Percentiles rank a stretch among this genome's conserved stretches.
These are phyloP conservation scores for Hanseniaspora thailandica DNA, from an alignment of 805 yeast species.

Conservation along the genomic window DNA sequence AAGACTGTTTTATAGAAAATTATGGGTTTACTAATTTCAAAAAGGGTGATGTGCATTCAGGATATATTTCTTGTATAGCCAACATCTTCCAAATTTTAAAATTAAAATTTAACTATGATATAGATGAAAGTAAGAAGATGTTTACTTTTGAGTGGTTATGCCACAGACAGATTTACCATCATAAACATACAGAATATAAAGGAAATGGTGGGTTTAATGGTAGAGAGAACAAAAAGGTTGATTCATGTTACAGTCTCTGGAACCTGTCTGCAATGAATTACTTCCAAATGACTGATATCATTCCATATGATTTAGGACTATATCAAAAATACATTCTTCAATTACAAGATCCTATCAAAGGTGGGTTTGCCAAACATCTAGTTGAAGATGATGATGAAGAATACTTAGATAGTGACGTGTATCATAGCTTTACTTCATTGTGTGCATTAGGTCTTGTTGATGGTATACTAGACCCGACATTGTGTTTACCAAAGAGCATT, in stretches of 20 bases:
- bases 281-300: slow-evolving; percentile 22
- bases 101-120: background rate
- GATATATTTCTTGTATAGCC: slow-evolving; percentile 11
- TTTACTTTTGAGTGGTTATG: slow-evolving; percentile 15
- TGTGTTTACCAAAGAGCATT: slow-evolving; percentile 23
- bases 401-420: slow-evolving; percentile 56
- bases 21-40: slow-evolving; percentile 5
- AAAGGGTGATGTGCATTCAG: slow-evolving; percentile 12
- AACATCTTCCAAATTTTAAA: slow-evolving; percentile 5
- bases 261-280: slow-evolving; percentile 46
- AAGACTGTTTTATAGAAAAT: background rate
- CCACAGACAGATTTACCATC: slow-evolving; percentile 16
- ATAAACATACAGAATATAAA: slow-evolving; percentile 32
- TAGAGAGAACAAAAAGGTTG: slow-evolving; percentile 69
- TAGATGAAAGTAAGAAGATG: background rate
- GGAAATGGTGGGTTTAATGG: slow-evolving; percentile 81
- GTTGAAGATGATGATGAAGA: slow-evolving; percentile 1
- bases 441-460: slow-evolving; percentile 38
- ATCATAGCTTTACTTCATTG: slow-evolving; percentile 53
- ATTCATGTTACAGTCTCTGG: slow-evolving; percentile 88
- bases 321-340: slow-evolving; percentile 16
- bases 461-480: slow-evolving; percentile 23
- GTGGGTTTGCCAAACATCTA: slow-evolving; percentile 63
- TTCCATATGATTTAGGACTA: slow-evolving; percentile 35
- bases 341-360: slow-evolving; percentile 53